Evolutionary conservation across 495 filamentous ascomycete genomes (phyloP), one percentile per base, ranked within the genome.

Genomic region (Copromyces sp.): DNA sequence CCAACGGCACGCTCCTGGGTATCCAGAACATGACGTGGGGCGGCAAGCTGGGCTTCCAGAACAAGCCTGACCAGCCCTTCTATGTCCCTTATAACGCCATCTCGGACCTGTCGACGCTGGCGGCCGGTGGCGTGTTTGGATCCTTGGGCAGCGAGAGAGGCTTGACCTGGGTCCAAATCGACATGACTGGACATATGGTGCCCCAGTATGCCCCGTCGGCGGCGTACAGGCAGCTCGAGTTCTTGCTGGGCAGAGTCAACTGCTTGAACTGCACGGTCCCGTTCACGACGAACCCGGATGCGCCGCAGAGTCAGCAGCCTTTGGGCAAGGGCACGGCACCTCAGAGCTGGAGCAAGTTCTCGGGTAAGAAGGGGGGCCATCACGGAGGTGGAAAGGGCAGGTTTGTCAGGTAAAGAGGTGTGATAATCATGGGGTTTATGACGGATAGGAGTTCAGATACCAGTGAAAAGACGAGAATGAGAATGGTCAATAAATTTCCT

Each of bases 11-110:
- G 0, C 83, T 95, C 0, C 81, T 91, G 16, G 88, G 87, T 24
- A 91, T 95, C 45, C 92, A 95, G 76, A 94, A 94, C 78, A 93
- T 95, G 92, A 94, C 92, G 0, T 95, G 91, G 90, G 87, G 88
- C 71, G 93, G 93, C 6, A 77, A 78, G 14, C 87, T 90, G 71
- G 93, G 93, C 1, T 94, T 95, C 82, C 84, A 87, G 53, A 75
- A 73, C 14, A 79, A 82, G 2, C 91, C 91, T 0, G 75, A 77
- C 2, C 86, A 87, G 41, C 85, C 87, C 0, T 87, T 94, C 68
- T 90, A 89, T 70, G 89, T 93, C 0, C 92, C 92, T 0, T 89
- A 89, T 70, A 88, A 89, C 70, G 79, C 81, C 14, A 45, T 76
- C 81, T 83, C 71, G 71, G 75, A 29, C 73, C 82, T 12, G 73